Base-by-base conservation (phyloP, 2,329 filamentous ascomycete species). In the Pseudogymnoascus sp. region DNA sequence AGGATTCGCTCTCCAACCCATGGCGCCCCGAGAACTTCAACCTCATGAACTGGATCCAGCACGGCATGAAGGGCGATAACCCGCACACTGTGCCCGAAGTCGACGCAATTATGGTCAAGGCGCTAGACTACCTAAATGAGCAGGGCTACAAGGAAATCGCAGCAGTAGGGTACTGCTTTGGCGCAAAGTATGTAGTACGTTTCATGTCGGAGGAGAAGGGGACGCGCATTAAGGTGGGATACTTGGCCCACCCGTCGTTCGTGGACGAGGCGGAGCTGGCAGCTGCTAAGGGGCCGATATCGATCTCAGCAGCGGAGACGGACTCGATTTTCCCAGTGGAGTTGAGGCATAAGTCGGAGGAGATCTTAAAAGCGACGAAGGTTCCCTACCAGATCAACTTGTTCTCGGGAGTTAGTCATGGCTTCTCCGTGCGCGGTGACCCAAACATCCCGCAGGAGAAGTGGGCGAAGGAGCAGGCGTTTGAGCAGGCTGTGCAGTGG, bases 381-480 rank as follows among this genome's bases (percentile, higher is more conserved):
- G 75, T 79, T 41, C 68, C 66, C 14, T 73, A 89, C 76, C 90
- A 95, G 76, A 88, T 94, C 73, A 90, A 82, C 73, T 78, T 95
- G 7, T 94, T 84, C 79, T 85, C 84, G 2, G 84, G 84, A 62
- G 85, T 90, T 30, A 75, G 76, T 62, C 91, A 95, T 73, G 91
- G 91, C 0, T 96, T 94, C 69, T 80, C 86, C 7, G 86, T 92
- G 2, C 83, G 90, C 62, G 80, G 79, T 28, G 88, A 94, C 71
- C 64, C 81, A 33, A 80, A 70, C 64, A 80, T 85, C 66, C 81
- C 80, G 72, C 66, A 77, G 52, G 74, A 83, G 70, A 85, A 82
- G 73, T 93, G 82, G 69, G 87, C 89, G 38, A 92, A 91, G 81
- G 89, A 95, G 76, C 84, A 88, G 75, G 90, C 91, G 4, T 94